Base-by-base conservation (phyloP, 148 eudicot genomes). In the Gaultheria prostrata region DNA sequence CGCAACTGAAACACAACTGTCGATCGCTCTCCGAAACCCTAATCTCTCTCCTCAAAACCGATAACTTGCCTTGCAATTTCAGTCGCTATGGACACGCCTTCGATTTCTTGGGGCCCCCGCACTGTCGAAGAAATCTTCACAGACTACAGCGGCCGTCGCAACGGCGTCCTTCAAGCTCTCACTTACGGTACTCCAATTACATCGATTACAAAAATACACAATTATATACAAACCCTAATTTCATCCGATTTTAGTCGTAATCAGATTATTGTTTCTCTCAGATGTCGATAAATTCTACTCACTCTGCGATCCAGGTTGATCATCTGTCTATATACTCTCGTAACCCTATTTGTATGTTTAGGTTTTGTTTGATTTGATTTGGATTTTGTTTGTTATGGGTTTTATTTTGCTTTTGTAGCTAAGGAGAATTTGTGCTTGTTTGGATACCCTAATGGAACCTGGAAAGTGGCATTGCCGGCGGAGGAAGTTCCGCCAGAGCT, bases 41-140 rank as follows among this genome's bases (percentile, higher is more conserved):
- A 67, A 30, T 67, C 72, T 67, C 72, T 67, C 72, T 67, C 72
- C 18, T 67, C 72, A 4, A 67, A 67, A 67, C 26, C 35, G 13
- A 67, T 67, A 28, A 17, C 28, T 67, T 67, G 1, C 35, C 18
- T 30, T 35, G 28, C 35, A 67, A 67, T 1, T 67, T 67, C 35
- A 3, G 39, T 67, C 13, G 56, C 48, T 50, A 71, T 84, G 79
- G 84, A 87, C 86, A 94, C 93, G 97, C 92, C 97, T 57, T 84
- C 93, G 51, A 84, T 90, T 49, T 88, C 95, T 32, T 92, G 95
- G 65, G 89, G 92, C 75, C 97, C 94, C 12, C 90, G 98, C 78
- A 90, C 92, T 43, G 99, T 97, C 8, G 99, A 97, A 85, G 99
- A 97, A 86, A 94, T 97, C 97, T 97, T 90, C 92, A 93, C 91